Base-by-base conservation (phyloP, 305 asterid species). In the Fraxinus paxiana region DNA sequence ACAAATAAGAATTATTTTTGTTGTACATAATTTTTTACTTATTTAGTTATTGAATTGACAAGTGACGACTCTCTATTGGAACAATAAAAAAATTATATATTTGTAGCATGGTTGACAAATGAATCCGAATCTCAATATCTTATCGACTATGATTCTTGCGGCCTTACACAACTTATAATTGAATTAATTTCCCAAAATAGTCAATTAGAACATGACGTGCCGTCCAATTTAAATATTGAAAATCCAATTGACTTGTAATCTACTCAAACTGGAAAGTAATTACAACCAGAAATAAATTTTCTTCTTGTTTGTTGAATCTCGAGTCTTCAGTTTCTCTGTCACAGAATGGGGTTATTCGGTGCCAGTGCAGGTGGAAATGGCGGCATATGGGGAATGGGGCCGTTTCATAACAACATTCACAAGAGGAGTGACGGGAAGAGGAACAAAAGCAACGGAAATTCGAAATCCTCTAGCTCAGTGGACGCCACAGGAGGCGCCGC, bases 311-410 rank as follows among this genome's bases (percentile, higher is more conserved):
- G 61, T 73, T 59, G 65, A 77, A 30, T 69, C 41, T 76, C 51
- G 31, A 35, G 2, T 72, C 38, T 28, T 22, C 33, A 10, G 34
- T 65, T 65, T 65, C 73, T 26, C n/a, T 12, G 73, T 12, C 73
- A 83, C 77, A 2, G 51, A 75, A 91, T 88, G 93, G 90, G 90
- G 26, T 85, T 85, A 24, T 75, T 88, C 87, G 86, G 93, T 20
- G 85, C 83, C 72, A 61, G 35, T 38, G 88, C 63, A 22, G 84
- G 88, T 81, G 92, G 96, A 63, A 88, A 84, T 81, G 92, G 96
- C 26, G 84, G 91, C 20, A 10, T 90, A 20, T 89, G 92, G 91
- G 93, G 96, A 41, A 79, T 89, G 85, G 90, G 89, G 18, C 89
- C 91, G 4, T 86, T 87, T 77, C 82, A 84, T 78, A 72, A 74